Evolutionary conservation across 306 rosid genomes (phyloP).

Genomic region (Betula pendula): DNA sequence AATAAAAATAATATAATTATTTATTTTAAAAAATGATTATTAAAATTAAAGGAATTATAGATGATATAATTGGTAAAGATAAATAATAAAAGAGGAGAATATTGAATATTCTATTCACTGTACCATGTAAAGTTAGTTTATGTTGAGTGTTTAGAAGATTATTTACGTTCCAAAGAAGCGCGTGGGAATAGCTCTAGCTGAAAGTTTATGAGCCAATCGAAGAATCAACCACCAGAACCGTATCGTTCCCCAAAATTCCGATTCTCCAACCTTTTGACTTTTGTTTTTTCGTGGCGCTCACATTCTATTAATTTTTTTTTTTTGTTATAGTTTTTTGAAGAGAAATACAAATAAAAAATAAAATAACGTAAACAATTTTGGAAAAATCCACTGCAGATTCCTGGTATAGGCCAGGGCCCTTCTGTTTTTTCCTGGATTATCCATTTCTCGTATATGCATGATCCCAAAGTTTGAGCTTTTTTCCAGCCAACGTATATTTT

Average conservation of each 20-base stretch:
- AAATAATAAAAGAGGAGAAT: too few species aligned
- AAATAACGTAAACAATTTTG: not conserved
- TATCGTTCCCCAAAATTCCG: not conserved
- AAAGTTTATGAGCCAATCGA: too few species aligned
- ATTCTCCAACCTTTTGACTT: not conserved
- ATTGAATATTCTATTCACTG: too few species aligned
- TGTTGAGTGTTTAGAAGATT: too few species aligned
- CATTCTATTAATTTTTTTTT: too few species aligned
- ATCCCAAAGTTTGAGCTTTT: not conserved
- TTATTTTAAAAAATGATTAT: too few species aligned
- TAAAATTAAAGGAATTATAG: too few species aligned
- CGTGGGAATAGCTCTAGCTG: not conserved
- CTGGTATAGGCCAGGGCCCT: not conserved
- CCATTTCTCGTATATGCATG: not conserved
- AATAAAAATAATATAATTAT: too few species aligned
- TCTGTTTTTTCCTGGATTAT: constrained; percentile 6
- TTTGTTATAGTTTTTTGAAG: too few species aligned
- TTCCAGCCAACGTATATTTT: not conserved
- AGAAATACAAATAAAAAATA: not conserved
- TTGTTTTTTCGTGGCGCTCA: not conserved
- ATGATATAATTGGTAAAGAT: too few species aligned
- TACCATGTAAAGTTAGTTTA: too few species aligned
- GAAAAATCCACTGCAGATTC: constrained; percentile 18
- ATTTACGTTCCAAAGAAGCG: not conserved
- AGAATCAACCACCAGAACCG: not conserved